Conservation (phyloP, 2,329 filamentous ascomycete genomes). For the Aspergillus quadrilineatus region DNA sequence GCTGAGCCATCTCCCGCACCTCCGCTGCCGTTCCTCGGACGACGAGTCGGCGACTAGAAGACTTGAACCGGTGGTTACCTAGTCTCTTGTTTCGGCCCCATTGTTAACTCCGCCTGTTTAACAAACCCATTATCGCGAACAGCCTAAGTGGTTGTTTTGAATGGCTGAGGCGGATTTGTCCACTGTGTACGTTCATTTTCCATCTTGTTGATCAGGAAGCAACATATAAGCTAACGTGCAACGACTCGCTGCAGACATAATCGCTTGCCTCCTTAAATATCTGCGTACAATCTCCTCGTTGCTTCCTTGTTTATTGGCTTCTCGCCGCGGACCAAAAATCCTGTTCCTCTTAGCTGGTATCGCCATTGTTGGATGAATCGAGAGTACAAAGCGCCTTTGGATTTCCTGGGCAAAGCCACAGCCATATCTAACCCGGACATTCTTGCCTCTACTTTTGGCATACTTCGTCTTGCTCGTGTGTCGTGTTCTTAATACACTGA, state of each 20-base stretch:
- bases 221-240: conserved; percentile 12
- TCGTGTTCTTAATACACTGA: background rate
- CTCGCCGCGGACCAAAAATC: conserved; percentile 1
- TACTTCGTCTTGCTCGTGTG: background rate
- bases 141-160: conserved; percentile 15
- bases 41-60: conserved; percentile 32
- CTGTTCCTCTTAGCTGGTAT: conserved; percentile 1
- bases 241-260: conserved; percentile 17
- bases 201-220: conserved; percentile 4
- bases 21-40: conserved; percentile 36
- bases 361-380: conserved; percentile 9
- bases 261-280: conserved; percentile 4
- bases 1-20: conserved; percentile 24
- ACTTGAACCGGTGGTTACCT: conserved; percentile 24
- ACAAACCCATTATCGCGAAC: conserved; percentile 18
- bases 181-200: conserved; percentile 29
- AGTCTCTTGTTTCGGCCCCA: conserved; percentile 25
- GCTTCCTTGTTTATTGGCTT: conserved; percentile 17
- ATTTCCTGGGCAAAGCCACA: background rate
- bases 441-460: background rate
- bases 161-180: conserved; percentile 24
- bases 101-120: conserved; percentile 22
- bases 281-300: conserved; percentile 12
- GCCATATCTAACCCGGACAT: background rate
- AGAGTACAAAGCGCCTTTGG: background rate